Percentiles rank a stretch among this genome's conserved stretches.
Evolutionary conservation across 306 rosid species (phyloP).

Genomic region (Trifolium subterraneum): DNA sequence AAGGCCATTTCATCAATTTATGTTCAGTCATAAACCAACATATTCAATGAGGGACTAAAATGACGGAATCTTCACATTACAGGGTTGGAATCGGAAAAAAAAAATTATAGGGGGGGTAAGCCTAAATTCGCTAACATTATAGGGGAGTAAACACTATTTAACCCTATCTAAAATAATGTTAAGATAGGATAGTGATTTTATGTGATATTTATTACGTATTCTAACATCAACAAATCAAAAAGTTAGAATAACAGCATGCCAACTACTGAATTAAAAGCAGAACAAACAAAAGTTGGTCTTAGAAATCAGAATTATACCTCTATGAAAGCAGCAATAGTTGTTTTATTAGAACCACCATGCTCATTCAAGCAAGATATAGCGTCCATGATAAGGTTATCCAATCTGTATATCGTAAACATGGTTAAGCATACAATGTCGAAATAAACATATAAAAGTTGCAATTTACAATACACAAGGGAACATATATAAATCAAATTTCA

Average conservation of each 20-base stretch:
- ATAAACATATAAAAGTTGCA: slow-evolving; percentile 3
- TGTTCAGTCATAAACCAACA: too few relatives aligned
- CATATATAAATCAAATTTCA: slow-evolving; percentile 4
- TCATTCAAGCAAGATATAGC: slow-evolving; percentile 81
- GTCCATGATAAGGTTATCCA: slow-evolving; percentile 89
- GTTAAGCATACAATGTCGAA: slow-evolving; percentile 24
- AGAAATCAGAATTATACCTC: slow-evolving; percentile 61
- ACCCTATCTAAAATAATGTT: not conserved
- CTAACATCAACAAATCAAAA: slow-evolving; percentile 8
- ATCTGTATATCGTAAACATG: slow-evolving; percentile 53
- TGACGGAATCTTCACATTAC: too few relatives aligned
- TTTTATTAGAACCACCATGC: slow-evolving; percentile 87
- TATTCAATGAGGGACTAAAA: too few relatives aligned
- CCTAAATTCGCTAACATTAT: too few relatives aligned
- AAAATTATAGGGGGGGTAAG: too few relatives aligned
- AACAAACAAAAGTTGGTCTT: slow-evolving; percentile 22
- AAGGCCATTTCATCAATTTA: too few relatives aligned
- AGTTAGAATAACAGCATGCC: slow-evolving; percentile 3
- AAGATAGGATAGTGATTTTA: not conserved
- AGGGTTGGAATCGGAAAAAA: too few relatives aligned
- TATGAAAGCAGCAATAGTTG: slow-evolving; percentile 78
- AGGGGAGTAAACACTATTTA: too few relatives aligned
- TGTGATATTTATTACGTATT: not conserved
- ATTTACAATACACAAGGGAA: not conserved
- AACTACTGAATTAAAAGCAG: slow-evolving; percentile 13